Evolutionary conservation across 1,284 basidiomycete genomes (phyloP), one percentile per base, ranked within the genome.

Genomic region (Ceratobasidium sp.): DNA sequence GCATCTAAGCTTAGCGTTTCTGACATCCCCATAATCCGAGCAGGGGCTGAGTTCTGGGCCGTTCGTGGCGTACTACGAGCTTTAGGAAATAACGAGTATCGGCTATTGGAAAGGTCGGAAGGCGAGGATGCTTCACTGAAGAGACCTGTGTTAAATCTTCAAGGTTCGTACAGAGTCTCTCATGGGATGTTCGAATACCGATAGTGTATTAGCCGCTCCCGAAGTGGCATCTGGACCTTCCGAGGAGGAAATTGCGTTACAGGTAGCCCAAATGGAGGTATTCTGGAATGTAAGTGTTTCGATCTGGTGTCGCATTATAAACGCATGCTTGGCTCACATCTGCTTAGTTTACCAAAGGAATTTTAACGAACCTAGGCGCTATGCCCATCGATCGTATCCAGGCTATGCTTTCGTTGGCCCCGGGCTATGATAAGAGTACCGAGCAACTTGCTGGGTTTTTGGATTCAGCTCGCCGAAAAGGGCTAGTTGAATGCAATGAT

Each of bases 31-130:
- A 84, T 88, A 0, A 88, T 93, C 0, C 82, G 92, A 66, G 93
- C 91, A 78, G 94, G 92, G 0, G 83, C 97, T 33, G 84, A 88
- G 54, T 95, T 92, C 41, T 98, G 96, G 96, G 88, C 90, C 31
- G 90, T 93, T 76, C 85, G 91, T 59, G 94, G 93, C 4, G 91
- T 98, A 1, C 80, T 98, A 59, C 90, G 89, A 79, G 90, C 92
- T 80, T 87, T 90, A 27, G 84, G 82, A 1, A 86, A 87, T 66
- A 85, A 87, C 73, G 69, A 54, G n/a, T 94, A 91, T 81, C 83
- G 83, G 64, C 81, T 94, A 15, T 84, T 95, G 15, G 93, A 94
- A 77, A 80, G 86, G 17, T 86, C 86, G 0, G 89, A 91, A 77
- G 88, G 83, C 56, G 78, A 78, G 14, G 77, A 66, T 19, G 54